Base-by-base conservation (phyloP, 768 basidiomycete genomes). In the Leucocoprinus sp. region DNA sequence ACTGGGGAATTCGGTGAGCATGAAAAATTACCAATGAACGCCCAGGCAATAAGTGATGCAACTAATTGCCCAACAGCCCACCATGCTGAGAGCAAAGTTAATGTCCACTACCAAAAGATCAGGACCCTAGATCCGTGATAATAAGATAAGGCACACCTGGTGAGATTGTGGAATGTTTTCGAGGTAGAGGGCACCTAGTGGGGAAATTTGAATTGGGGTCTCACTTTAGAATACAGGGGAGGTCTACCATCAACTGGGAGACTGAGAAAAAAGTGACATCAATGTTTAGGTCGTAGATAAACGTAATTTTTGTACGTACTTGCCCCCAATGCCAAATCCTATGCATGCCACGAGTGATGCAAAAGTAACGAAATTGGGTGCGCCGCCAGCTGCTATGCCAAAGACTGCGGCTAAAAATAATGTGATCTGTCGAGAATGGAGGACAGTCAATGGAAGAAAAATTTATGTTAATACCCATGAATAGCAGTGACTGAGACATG, bases 271-370 rank as follows among this genome's bases (percentile, higher is more conserved):
- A 33, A 17, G 3, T 6, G 9, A 15, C 34, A 2, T 17, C 15
- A 26, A 21, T 7, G 9, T 12, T 26, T 17, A 6, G 17, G 11
- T 14, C 5, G 2, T 9, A 11, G 15, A 24, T 1, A 5, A 27
- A 27, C 26, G 11, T 12, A 31, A 2, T 8, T 26, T 29, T 12
- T 39, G 19, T 5, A 23, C 33, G 39, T 12, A 22, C 50, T 47
- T 57, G 42, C 84, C 84, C 22, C 82, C 82, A 3, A 83, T 82
- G 1, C 82, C 82, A 17, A 83, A 63, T n/a, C 77, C 76, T 70
- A 78, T 75, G 1, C 76, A 64, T 1, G 78, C 73, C 0, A 74
- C 62, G 23, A 82, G 61, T 2, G 75, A 67, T 43, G 72, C 71
- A 18, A 83, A 59, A 0, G 78, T 61, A 22, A 72, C 50, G 42